Base-by-base conservation (phyloP, 352 stramenopile species). In the Aphanomyces cochlioides region DNA sequence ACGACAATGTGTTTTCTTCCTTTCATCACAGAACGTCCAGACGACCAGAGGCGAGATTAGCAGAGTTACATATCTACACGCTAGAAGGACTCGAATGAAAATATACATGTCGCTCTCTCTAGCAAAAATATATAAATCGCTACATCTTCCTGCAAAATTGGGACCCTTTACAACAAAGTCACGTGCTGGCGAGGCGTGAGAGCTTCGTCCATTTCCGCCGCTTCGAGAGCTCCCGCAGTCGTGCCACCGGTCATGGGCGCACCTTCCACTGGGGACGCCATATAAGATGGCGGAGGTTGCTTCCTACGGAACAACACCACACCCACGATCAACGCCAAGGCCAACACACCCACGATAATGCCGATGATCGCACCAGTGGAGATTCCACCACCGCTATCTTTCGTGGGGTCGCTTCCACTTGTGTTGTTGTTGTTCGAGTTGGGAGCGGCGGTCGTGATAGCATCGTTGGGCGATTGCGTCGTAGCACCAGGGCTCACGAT, bases 121-220 rank as follows among this genome's bases (percentile, higher is more conserved):
- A 28, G 28, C 28, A 28, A 28, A 28, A 28, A 28, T 28, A 28
- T 28, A 28, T 28, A 28, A 28, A 28, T 28, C 28, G 28, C 28
- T 28, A 28, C 0, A 28, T 28, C 28, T 28, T 28, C 28, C 28
- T 28, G 28, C 28, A 28, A 28, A 28, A 28, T 28, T 28, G 28
- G 28, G 28, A 28, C 28, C 28, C 7, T 48, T 63, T 70, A 70
- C 64, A 70, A 70, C 37, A 70, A 56, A 21, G 64, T 70, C 8
- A 70, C 64, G 64, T 70, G 47, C 15, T 70, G 64, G 12, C 47
- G 47, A 8, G 64, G 64, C 15, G 64, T 70, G 17, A 70, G 39
- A 6, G 10, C 54, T 41, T 37, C 54, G 54, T 37, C 54, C 6
- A 37, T 17, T 37, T 61, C 54, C 54, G 43, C 13, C 1, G 17